phyloP scores from a whole-genome alignment of 2,329 filamentous ascomycete genomes.

The Zymoseptoria brevis region DNA sequence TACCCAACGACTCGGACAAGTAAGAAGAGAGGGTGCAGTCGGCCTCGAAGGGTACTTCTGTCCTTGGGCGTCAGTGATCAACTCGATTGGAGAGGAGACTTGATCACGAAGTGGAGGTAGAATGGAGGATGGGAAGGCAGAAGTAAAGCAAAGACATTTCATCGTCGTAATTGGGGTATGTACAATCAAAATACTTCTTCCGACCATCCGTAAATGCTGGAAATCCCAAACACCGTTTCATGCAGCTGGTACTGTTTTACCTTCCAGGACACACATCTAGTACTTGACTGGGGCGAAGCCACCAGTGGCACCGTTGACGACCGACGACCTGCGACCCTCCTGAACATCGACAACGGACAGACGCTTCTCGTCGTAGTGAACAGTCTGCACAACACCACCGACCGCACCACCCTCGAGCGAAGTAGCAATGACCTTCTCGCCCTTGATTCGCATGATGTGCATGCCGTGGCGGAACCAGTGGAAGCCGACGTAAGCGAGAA shows the following conservation, averaged over 20 bases:
- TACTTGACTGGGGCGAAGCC: slow-evolving; percentile 13
- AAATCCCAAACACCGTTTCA: neutral
- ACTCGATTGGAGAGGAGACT: neutral
- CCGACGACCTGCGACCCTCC: slow-evolving; percentile 19
- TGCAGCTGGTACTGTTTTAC: neutral
- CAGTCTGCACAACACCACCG: slow-evolving; percentile 27
- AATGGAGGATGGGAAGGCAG: neutral
- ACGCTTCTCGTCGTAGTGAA: slow-evolving; percentile 30
- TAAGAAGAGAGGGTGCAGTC: no score
- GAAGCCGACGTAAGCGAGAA: slow-evolving; percentile 28
- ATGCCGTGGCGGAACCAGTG: slow-evolving; percentile 29
- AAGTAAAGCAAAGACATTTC: neutral
- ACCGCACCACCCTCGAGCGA: slow-evolving; percentile 26
- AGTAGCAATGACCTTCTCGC: slow-evolving; percentile 23
- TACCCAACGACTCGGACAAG: no score
- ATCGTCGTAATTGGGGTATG: neutral
- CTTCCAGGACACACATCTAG: neutral
- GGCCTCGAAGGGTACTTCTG: neutral
- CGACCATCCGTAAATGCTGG: neutral
- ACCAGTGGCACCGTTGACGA: slow-evolving; percentile 25
- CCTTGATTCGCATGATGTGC: slow-evolving; percentile 28
- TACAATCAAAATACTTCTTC: neutral
- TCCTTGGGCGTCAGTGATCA: neutral
- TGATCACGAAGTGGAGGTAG: neutral
- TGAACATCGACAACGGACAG: slow-evolving; percentile 23